Evolutionary conservation across 2,329 filamentous ascomycete genomes (phyloP), one percentile per base, ranked within the genome.

Genomic region (Fusarium sp.): DNA sequence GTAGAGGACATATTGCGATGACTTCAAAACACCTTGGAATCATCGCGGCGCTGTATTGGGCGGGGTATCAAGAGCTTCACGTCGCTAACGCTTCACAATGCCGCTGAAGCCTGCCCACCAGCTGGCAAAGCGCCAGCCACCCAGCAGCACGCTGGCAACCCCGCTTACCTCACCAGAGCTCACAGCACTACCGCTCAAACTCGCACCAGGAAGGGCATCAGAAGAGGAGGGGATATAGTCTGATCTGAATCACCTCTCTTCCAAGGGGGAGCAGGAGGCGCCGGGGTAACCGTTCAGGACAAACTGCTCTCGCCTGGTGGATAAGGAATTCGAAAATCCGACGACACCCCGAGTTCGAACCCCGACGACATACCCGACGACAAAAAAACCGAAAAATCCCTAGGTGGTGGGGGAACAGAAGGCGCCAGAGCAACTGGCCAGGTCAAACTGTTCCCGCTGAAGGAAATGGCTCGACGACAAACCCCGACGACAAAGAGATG

Each of bases 251-350:
- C 7, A n/a, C 20, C 18, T 22, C 9, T 52, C 13, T 63, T 61
- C 49, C 55, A 60, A 55, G 55, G 73, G 70, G 56, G 68, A 62
- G 69, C 73, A 77, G 65, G 39, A 64, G 78, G 78, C 78, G 76
- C 73, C 71, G 70, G 64, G 67, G 78, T 52, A 68, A 78, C 59
- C 74, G 75, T 74, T 80, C 77, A 75, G 78, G 77, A 69, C 78
- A 80, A 80, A 73, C 72, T 78, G 74, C 52, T 60, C 62, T 60
- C 51, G 61, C 55, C 54, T 54, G 72, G 69, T 61, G 73, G 69
- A 70, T 66, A 66, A 66, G 49, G 48, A 38, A 42, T 42, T 42
- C 38, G 39, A 38, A 22, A 28, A 38, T 18, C 31, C 41, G 36
- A 71, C 52, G 48, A 72, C 45, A 63, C 45, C 57, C 35, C 39